phyloP scores from a whole-genome alignment of 768 basidiomycete genomes.

The Naganishia onofrii region DNA sequence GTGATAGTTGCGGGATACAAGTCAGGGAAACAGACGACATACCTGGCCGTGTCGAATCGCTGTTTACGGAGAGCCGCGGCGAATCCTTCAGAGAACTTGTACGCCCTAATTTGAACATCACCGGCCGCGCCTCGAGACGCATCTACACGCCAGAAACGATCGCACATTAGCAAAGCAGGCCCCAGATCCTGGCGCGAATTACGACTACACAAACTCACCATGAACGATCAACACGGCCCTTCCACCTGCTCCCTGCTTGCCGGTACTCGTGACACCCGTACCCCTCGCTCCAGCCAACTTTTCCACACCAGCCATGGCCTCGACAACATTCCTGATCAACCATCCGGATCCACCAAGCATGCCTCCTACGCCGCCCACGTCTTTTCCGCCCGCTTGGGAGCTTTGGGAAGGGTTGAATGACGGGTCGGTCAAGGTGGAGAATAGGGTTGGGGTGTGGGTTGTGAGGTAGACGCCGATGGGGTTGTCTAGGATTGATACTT shows the following conservation, averaged over 20 bases:
- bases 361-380: constrained; percentile 27
- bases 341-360: constrained; percentile 39
- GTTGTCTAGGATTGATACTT: constrained; percentile 86
- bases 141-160: not conserved
- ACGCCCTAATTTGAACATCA: constrained; percentile 84
- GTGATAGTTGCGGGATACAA: constrained; percentile 33
- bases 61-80: constrained; percentile 75
- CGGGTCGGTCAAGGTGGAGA: constrained; percentile 79
- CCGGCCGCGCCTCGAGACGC: constrained; percentile 57
- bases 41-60: constrained; percentile 84
- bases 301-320: constrained; percentile 46
- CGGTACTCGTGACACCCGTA: constrained; percentile 9
- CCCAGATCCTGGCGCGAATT: no score
- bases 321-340: constrained; percentile 42
- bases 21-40: constrained; percentile 43
- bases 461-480: constrained; percentile 93
- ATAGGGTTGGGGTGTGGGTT: constrained; percentile 79
- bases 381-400: constrained; percentile 5
- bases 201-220: constrained; percentile 33
- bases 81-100: constrained; percentile 74
- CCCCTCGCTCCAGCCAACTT: constrained; percentile 40
- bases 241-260: constrained; percentile 26
- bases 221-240: constrained; percentile 50
- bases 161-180: no score
- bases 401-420: constrained; percentile 63